phyloP scores from a whole-genome alignment of 352 stramenopile species.

The Globisporangium canariense region DNA sequence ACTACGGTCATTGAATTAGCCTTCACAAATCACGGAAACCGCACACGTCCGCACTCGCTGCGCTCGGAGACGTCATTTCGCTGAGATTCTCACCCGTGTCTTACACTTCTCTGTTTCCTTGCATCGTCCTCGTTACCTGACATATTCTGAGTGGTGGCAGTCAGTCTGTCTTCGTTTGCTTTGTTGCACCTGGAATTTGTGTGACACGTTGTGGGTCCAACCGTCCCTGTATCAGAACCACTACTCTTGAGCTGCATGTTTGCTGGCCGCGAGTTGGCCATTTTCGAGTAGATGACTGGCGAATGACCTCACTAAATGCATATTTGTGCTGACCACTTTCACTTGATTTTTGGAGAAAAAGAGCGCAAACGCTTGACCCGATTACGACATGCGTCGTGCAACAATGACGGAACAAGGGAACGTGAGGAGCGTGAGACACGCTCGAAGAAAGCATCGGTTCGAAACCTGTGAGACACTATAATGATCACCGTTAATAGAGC shows the following conservation, averaged over 20 bases:
- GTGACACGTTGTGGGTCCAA: not conserved
- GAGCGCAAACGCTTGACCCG: not conserved
- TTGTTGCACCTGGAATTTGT: slow-evolving; percentile 8
- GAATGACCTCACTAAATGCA: not conserved
- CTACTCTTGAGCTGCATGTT: not conserved
- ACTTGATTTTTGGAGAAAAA: not conserved
- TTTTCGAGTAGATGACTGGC: too few relatives aligned
- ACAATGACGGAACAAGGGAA: slow-evolving; percentile 1
- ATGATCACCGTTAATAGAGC: not conserved
- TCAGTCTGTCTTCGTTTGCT: not conserved
- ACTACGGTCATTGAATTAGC: too few relatives aligned
- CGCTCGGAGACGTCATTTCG: too few relatives aligned
- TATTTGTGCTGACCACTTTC: not conserved
- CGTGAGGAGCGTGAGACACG: slow-evolving; percentile 6
- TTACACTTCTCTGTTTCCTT: too few relatives aligned
- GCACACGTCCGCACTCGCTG: too few relatives aligned
- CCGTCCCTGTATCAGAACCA: not conserved
- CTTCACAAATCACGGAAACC: too few relatives aligned
- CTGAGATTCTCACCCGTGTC: too few relatives aligned
- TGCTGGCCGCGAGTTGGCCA: not conserved
- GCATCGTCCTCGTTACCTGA: too few relatives aligned
- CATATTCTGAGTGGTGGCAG: too few relatives aligned
- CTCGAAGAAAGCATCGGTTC: not conserved
- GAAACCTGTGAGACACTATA: not conserved
- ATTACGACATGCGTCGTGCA: not conserved